These are phyloP conservation scores for Notholithocarpus densiflorus DNA, from an alignment of 306 rosid species.

Conservation along the genomic window DNA sequence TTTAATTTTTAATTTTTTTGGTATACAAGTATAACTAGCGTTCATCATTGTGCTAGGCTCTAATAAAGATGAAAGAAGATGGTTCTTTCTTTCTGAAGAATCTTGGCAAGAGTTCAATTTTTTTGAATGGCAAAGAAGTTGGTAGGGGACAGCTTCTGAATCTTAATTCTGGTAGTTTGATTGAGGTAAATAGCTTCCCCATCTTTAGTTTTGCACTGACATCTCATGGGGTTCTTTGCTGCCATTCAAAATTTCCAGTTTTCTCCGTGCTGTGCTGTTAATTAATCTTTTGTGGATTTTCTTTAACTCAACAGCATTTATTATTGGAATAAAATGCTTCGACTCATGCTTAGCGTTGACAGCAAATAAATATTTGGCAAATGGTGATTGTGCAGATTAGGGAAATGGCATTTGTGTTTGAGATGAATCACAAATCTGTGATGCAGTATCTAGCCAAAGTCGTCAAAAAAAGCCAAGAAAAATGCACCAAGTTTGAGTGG, in stretches of 20 bases:
- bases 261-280: background rate
- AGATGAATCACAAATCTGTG: conserved; percentile 46
- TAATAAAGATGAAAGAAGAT: conserved; percentile 66
- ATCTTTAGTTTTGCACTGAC: conserved; percentile 10
- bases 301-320: background rate
- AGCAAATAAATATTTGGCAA: conserved; percentile 9
- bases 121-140: conserved; percentile 75
- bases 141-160: conserved; percentile 40
- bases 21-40: conserved; percentile 14
- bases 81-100: conserved; percentile 70
- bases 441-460: conserved; percentile 34
- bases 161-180: conserved; percentile 52
- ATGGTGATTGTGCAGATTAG: conserved; percentile 57
- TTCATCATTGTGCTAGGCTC: conserved; percentile 47
- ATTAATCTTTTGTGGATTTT: background rate
- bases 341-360: background rate
- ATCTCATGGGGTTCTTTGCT: background rate
- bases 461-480: conserved; percentile 16
- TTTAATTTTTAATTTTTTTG: background rate
- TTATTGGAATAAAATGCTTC: conserved; percentile 2
- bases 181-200: conserved; percentile 57
- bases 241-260: background rate
- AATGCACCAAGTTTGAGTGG: conserved; percentile 22
- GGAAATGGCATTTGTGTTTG: conserved; percentile 67
- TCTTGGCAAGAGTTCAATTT: conserved; percentile 66